Evolutionary conservation across 2,329 filamentous ascomycete genomes (phyloP), one percentile per base, ranked within the genome.

Genomic region (Microsporum canis): DNA sequence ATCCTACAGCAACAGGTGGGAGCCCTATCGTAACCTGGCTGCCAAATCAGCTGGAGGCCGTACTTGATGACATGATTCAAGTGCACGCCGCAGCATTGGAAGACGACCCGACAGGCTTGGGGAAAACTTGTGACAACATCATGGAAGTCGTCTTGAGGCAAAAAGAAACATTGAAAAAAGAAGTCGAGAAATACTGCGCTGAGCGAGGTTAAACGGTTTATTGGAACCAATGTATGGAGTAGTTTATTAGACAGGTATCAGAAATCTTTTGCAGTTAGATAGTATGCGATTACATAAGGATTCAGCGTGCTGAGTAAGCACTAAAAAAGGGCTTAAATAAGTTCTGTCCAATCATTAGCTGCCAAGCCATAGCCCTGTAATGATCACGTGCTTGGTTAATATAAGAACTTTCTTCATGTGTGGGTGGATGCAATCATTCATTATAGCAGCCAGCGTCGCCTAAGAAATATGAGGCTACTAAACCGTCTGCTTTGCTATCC

Each of bases 41-140:
- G 41, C 77, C 77, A 0, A 79, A 79, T 60, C 77, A 79, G 63
- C 68, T 79, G 3, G 75, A 73, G 1, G 76, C 75, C 1, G 77
- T 78, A 8, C 77, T 78, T 75, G 76, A 78, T 41, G 66, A 77
- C 61, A 47, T 66, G 63, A 53, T 53, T 12, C 31, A 53, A 10
- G 49, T 53, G 27, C 29, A 53, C 14, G 49, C 49, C 5, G 14
- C 31, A 33, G 49, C 49, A 6, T 53, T 53, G 27, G 27, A 53
- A 34, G 31, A 31, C 12, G 49, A 53, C 31, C 8, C 27, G 4
- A 53, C 27, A 33, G 49, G 49, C 27, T n/a, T 53, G 4, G 49
- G 49, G 31, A 53, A 33, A 53, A 53, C 49, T 53, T 53, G 49
- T 29, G 27, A 53, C 12, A 34, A 12, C 49, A 53, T 53, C 31